Conservation (phyloP, 257 asterid species). For the Solanum gracilifrons region DNA sequence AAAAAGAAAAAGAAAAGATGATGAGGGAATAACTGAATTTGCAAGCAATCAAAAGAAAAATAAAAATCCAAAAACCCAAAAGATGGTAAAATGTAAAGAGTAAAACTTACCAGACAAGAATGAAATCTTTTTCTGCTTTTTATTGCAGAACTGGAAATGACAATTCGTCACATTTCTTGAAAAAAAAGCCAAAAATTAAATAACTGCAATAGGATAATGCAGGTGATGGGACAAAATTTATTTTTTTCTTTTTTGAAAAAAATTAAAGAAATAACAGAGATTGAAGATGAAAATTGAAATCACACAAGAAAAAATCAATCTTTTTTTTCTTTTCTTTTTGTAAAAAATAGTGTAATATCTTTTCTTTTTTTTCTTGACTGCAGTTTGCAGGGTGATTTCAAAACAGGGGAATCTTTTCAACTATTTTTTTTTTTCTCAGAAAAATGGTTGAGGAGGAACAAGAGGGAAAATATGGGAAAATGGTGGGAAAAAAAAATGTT, state of each 20-base stretch:
- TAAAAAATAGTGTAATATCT: not conserved
- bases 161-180: not conserved
- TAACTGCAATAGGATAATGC: not conserved
- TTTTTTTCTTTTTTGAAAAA: not conserved
- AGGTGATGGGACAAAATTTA: not conserved
- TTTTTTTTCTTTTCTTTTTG: no score
- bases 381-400: slow-evolving; percentile 81
- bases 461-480: slow-evolving; percentile 9
- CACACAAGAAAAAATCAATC: not conserved
- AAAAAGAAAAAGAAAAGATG: not conserved
- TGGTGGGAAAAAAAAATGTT: slow-evolving; percentile 1
- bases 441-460: slow-evolving; percentile 21
- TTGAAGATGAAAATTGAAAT: not conserved
- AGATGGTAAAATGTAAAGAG: not conserved
- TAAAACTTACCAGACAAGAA: slow-evolving; percentile 27
- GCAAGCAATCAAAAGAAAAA: slow-evolving; percentile 17
- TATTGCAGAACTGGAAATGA: not conserved
- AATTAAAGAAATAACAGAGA: not conserved
- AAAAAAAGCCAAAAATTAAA: not conserved
- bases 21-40: slow-evolving; percentile 23
- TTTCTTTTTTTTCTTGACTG: slow-evolving; percentile 27
- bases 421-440: slow-evolving; percentile 36
- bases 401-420: slow-evolving; percentile 55
- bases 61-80: not conserved
- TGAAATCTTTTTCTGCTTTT: not conserved